phyloP scores from a whole-genome alignment of 805 yeast genomes.

The Tetrapisispora fleetii region DNA sequence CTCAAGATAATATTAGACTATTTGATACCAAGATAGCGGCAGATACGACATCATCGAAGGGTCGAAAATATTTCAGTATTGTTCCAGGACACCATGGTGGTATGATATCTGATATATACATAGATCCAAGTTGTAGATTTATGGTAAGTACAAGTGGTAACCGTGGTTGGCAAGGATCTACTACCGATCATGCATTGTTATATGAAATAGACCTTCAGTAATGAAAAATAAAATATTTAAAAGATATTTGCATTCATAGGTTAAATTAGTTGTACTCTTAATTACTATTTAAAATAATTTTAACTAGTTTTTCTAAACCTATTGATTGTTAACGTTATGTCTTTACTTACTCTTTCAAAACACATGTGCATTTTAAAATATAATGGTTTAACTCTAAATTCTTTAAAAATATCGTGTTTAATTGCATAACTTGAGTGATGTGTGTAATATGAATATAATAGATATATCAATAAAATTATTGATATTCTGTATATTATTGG shows the following conservation, averaged over 20 bases:
- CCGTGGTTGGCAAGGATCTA: slow-evolving; percentile 85
- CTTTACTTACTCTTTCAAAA: too few relatives aligned
- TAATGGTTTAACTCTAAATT: too few relatives aligned
- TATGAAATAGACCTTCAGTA: slow-evolving; percentile 58
- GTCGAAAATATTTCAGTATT: slow-evolving; percentile 65
- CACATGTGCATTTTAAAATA: too few relatives aligned
- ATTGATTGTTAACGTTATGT: background rate
- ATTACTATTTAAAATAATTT: too few relatives aligned
- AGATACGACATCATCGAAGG: background rate
- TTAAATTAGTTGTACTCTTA: too few relatives aligned
- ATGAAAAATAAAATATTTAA: background rate
- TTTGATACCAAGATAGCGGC: slow-evolving; percentile 33
- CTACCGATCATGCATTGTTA: slow-evolving; percentile 70
- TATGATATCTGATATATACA: slow-evolving; percentile 58
- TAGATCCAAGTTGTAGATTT: slow-evolving; percentile 82
- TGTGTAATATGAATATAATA: background rate
- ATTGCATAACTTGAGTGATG: background rate
- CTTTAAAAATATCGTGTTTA: background rate
- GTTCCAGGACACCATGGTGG: slow-evolving; percentile 98
- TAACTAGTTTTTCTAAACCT: background rate
- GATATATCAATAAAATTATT: background rate
- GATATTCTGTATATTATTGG: background rate
- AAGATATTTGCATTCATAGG: background rate
- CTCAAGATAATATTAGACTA: slow-evolving; percentile 78
- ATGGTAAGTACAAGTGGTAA: slow-evolving; percentile 86